A percentile compares a stretch with the other conserved stretches of the same genome.
These are phyloP conservation scores for Magnolia sinica DNA, from an alignment of 164 flowering plant species.

Conservation along the genomic window DNA sequence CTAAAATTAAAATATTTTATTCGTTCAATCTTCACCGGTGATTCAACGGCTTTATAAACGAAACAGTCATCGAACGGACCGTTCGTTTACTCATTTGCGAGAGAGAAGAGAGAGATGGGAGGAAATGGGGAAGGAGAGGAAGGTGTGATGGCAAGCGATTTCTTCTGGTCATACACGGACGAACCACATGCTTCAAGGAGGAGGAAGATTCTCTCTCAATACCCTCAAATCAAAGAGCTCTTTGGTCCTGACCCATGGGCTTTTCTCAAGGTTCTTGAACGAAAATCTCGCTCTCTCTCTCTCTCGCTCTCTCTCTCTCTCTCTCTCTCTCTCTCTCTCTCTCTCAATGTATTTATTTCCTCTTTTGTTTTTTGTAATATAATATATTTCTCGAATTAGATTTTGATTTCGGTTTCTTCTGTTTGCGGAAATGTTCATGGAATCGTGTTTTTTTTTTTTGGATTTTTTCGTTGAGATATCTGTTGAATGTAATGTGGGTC, in stretches of 20 bases:
- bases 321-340: neutral
- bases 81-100: neutral
- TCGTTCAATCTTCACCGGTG: no score
- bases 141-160: constrained; percentile 52
- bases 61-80: no score
- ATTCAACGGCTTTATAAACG: neutral
- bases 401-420: constrained; percentile 3
- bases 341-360: neutral
- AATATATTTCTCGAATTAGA: neutral
- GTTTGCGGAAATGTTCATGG: neutral
- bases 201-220: constrained; percentile 75
- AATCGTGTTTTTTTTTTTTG: no score
- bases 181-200: constrained; percentile 90
- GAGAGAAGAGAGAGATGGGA: neutral
- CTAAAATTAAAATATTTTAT: neutral
- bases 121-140: constrained; percentile 12
- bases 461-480: no score
- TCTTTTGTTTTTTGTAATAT: neutral
- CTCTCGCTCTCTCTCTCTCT: neutral
- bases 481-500: no score
- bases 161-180: constrained; percentile 42
- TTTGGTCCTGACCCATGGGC: constrained; percentile 93
- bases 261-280: constrained; percentile 58
- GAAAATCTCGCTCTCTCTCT: neutral
- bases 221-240: constrained; percentile 86